Conservation (phyloP, 192 early-diverging fungal genomes). For the Chytriomyces hyalinus region DNA sequence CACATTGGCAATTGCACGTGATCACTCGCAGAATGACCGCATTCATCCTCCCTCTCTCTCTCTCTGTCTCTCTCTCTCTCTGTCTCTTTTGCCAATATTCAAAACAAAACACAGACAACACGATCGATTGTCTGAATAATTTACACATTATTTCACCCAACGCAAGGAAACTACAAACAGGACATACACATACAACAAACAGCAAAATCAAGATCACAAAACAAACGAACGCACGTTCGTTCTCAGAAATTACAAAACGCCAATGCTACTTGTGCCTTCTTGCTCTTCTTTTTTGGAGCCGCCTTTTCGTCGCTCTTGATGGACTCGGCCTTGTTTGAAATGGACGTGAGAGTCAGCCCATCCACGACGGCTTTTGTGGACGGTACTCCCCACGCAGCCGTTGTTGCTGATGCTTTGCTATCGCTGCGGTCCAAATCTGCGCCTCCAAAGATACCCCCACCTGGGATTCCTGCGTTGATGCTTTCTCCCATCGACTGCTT, state of each 20-base stretch:
- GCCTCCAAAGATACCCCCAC: constrained; percentile 10
- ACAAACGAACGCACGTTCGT: too few relatives aligned
- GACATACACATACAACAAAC: too few relatives aligned
- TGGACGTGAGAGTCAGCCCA: background rate
- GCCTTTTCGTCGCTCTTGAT: constrained; percentile 15
- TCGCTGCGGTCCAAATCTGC: background rate
- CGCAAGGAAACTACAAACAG: too few relatives aligned
- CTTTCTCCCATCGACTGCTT: background rate
- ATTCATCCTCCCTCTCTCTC: too few relatives aligned
- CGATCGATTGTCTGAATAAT: too few relatives aligned
- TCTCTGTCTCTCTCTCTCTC: too few relatives aligned
- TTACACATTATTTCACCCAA: too few relatives aligned
- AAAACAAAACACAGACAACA: too few relatives aligned
- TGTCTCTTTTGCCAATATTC: too few relatives aligned
- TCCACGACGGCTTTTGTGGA: background rate
- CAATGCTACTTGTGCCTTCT: constrained; percentile 6
- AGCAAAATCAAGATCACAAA: too few relatives aligned
- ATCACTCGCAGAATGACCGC: too few relatives aligned
- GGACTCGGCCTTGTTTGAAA: background rate
- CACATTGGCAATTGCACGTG: too few relatives aligned
- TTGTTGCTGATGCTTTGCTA: background rate
- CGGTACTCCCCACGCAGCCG: background rate
- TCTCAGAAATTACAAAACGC: constrained; percentile 1
- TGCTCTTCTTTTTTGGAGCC: background rate
- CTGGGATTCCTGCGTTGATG: background rate